Base-by-base conservation (phyloP, 805 yeast species). In the Gaillardinia entomophila region DNA sequence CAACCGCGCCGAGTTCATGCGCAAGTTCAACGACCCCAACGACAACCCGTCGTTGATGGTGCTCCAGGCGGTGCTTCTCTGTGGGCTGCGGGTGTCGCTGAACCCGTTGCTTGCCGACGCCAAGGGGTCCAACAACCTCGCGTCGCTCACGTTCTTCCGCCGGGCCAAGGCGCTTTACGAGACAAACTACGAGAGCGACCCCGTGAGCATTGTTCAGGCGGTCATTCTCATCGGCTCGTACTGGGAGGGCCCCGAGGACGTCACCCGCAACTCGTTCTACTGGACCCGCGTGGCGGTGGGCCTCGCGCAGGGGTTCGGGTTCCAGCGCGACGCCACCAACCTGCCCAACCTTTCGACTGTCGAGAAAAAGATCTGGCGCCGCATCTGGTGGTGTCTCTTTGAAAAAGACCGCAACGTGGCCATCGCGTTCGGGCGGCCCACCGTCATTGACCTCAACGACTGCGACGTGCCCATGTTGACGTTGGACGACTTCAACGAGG, bases 361-460 rank as follows among this genome's bases (percentile, higher is more conserved):
- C 30, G 61, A 65, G 27, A 61, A 60, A 44, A 73, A 73, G 38
- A 50, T 77, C 25, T 77, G 81, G 70, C 70, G 80, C 42, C 62
- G 88, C 27, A 65, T 82, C 11, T 84, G 88, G 86, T 84, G 94
- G 94, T 66, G 77, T 40, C 57, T 85, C 14, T 80, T 79, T 51
- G 73, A 76, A 37, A 77, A 84, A 44, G 95, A 84, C 54, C 61
- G 86, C 16, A 64, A 73, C 26, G 75, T 78, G 7, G 77, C 88
- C 2, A 70, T 81, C 31, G 85, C 88, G 0, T 77, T 78, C 55
- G 89, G 92, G 12, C 66, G 88, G 35, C 92, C 94, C 0, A 57
- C 74, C 4, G 65, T 71, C 45, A 79, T 85, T 30, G 79, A 78
- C 44, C 62, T 82, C 39, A 81, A 76, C 30, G 90, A 84, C 49